Conservation (phyloP, 176 grass and related monocot genomes). For the Hyparrhenia diplandra region DNA sequence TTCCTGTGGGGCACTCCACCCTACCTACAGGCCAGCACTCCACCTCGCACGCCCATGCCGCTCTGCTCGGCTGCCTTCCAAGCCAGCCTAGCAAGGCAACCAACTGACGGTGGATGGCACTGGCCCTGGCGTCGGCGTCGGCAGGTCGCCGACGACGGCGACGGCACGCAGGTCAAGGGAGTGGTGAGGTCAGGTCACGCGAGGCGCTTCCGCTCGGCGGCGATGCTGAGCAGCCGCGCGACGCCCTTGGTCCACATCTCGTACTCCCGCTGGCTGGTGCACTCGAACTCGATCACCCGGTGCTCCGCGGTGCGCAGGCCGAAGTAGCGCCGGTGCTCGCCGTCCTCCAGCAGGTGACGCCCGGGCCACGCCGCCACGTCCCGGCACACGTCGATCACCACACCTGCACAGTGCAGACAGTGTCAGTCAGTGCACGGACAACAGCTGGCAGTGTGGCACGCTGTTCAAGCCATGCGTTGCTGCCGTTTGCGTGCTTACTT, state of each 20-base stretch:
- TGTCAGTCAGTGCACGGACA: background rate
- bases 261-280: conserved; percentile 66
- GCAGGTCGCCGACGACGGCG: background rate
- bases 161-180: background rate
- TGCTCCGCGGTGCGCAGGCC: conserved; percentile 72
- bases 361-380: conserved; percentile 83
- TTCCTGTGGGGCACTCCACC: background rate
- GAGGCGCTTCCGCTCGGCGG: conserved; percentile 53
- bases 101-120: background rate
- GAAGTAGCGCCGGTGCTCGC: conserved; percentile 89
- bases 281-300: conserved; percentile 95
- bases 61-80: background rate
- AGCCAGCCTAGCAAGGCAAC: conserved; percentile 30
- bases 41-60: conserved; percentile 8
- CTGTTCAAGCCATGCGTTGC: background rate
- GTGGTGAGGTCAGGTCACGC: conserved; percentile 14
- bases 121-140: background rate
- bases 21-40: background rate
- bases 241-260: conserved; percentile 96
- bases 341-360: conserved; percentile 83
- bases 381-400: conserved; percentile 86
- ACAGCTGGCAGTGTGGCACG: background rate
- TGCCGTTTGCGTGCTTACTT: conserved; percentile 22
- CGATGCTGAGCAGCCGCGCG: conserved; percentile 60
- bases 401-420: conserved; percentile 42